phyloP scores from a whole-genome alignment of 345 rosid species.

The Pseudoturritis turrita region DNA sequence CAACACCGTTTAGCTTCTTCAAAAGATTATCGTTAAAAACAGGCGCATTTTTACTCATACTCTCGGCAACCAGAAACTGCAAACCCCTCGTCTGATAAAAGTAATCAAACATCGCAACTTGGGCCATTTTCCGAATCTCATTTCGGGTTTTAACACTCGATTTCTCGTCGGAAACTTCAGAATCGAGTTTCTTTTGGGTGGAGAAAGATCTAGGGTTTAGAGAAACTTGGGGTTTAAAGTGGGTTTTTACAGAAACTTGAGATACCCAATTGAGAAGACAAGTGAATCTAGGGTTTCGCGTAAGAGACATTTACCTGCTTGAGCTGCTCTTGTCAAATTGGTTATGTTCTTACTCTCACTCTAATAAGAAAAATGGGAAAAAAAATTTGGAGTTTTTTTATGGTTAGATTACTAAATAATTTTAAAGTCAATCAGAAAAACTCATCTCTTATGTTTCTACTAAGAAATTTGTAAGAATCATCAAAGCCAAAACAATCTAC shows the following conservation, averaged over 20 bases:
- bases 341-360: no score
- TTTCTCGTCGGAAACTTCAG: constrained; percentile 3
- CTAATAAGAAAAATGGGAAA: no score
- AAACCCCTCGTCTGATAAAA: constrained; percentile 56
- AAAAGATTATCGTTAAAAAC: constrained; percentile 44
- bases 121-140: constrained; percentile 34
- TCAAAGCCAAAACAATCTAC: background rate
- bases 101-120: constrained; percentile 62
- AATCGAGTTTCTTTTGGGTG: background rate
- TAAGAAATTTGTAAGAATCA: no score
- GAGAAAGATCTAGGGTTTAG: constrained; percentile 47
- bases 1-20: constrained; percentile 19
- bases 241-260: constrained; percentile 22
- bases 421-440: no score
- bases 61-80: constrained; percentile 52
- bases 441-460: no score
- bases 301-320: constrained; percentile 33
- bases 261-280: constrained; percentile 42
- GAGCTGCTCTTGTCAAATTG: no score
- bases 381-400: no score
- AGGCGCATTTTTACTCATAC: constrained; percentile 60
- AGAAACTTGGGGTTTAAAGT: no score
- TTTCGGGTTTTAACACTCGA: background rate
- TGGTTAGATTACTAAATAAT: no score
- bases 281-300: constrained; percentile 33